phyloP scores from a whole-genome alignment of 2,329 filamentous ascomycete species.

The Parascedosporium putredinis region DNA sequence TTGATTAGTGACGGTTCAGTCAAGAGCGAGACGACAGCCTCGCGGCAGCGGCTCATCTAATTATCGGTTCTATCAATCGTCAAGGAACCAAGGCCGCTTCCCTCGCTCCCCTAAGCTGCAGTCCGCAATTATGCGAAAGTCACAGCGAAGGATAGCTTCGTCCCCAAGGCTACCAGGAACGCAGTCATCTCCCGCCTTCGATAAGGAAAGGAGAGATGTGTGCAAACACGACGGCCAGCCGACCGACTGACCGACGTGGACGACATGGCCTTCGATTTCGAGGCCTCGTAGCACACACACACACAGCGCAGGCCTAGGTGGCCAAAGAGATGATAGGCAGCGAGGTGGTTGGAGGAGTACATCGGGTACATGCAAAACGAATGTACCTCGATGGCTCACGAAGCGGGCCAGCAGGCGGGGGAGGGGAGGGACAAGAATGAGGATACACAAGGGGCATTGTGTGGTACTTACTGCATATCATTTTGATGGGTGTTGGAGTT shows the following conservation, averaged over 20 bases:
- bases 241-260: neutral
- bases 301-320: constrained; percentile 2
- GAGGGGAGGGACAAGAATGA: constrained; percentile 18
- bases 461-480: constrained; percentile 46
- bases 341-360: constrained; percentile 9
- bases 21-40: constrained; percentile 4
- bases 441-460: constrained; percentile 19
- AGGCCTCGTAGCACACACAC: neutral
- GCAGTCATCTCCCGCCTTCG: neutral
- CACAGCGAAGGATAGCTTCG: neutral
- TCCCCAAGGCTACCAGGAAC: neutral
- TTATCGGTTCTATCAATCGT: too few species aligned
- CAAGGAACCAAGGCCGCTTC: too few species aligned
- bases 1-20: constrained; percentile 11
- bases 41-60: too few species aligned
- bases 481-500: constrained; percentile 39
- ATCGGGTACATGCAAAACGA: constrained; percentile 8
- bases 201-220: neutral
- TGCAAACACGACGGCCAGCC: constrained; percentile 3
- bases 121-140: neutral
- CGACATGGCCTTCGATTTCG: neutral
- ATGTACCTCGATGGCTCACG: constrained; percentile 4
- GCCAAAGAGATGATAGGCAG: constrained; percentile 6
- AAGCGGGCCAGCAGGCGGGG: constrained; percentile 19
- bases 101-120: neutral